phyloP scores from a whole-genome alignment of 2,329 filamentous ascomycete genomes.

The Penicillium sp. region DNA sequence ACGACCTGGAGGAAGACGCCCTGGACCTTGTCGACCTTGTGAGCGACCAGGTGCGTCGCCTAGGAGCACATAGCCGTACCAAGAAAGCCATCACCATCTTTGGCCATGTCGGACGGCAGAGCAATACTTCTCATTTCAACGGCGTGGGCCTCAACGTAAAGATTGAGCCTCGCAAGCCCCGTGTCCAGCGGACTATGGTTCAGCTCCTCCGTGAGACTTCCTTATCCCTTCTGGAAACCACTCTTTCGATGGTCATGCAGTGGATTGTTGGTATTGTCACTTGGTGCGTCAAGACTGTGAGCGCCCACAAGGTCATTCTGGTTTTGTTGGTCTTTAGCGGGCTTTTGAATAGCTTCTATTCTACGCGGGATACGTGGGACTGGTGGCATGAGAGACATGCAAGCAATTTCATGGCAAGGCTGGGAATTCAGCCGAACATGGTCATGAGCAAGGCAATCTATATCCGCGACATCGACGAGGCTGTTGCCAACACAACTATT shows the following conservation, averaged over 20 bases:
- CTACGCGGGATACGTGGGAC: slow-evolving; percentile 67
- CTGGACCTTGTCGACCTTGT: slow-evolving; percentile 51
- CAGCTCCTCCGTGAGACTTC: slow-evolving; percentile 70
- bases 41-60: slow-evolving; percentile 47
- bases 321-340: slow-evolving; percentile 66
- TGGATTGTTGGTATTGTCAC: slow-evolving; percentile 67
- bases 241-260: slow-evolving; percentile 72
- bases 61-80: slow-evolving; percentile 47
- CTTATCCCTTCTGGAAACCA: slow-evolving; percentile 71
- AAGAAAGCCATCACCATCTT: slow-evolving; percentile 51
- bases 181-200: slow-evolving; percentile 60
- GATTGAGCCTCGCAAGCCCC: slow-evolving; percentile 51
- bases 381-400: slow-evolving; percentile 89
- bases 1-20: slow-evolving; percentile 58
- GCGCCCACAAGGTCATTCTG: slow-evolving; percentile 73
- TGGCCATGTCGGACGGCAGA: slow-evolving; percentile 47
- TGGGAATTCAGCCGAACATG: slow-evolving; percentile 75
- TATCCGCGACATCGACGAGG: slow-evolving; percentile 73
- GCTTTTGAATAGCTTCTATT: slow-evolving; percentile 70
- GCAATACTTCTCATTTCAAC: slow-evolving; percentile 39
- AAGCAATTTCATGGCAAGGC: slow-evolving; percentile 71
- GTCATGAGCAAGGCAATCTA: slow-evolving; percentile 86
- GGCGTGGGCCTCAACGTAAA: slow-evolving; percentile 32
- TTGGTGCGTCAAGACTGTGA: slow-evolving; percentile 65
- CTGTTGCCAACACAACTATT: slow-evolving; percentile 43